Conservation (phyloP, 2,329 filamentous ascomycete species). For the Ophiostoma ips region DNA sequence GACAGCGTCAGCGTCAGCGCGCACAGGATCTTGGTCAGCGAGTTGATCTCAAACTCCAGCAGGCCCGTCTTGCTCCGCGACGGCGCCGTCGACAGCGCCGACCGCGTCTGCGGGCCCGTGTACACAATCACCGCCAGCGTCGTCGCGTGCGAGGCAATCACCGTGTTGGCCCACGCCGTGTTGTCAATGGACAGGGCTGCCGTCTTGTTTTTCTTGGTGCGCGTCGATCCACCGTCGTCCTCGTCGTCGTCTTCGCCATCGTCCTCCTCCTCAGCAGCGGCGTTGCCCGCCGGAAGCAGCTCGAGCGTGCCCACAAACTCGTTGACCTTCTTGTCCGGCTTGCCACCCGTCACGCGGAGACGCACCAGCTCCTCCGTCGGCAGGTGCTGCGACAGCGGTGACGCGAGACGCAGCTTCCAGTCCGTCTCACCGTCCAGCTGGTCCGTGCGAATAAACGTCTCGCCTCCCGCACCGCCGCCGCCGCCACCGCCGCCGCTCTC, state of each 20-base stretch:
- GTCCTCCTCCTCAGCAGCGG: slow-evolving; percentile 23
- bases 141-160: slow-evolving; percentile 82
- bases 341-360: slow-evolving; percentile 63
- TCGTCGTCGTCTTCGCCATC: background rate
- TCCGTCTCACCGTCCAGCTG: slow-evolving; percentile 96
- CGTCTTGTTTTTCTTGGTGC: slow-evolving; percentile 12
- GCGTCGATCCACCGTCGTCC: background rate
- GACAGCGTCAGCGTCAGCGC: slow-evolving; percentile 76
- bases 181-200: slow-evolving; percentile 84
- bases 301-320: slow-evolving; percentile 87
- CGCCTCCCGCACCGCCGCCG: slow-evolving; percentile 41
- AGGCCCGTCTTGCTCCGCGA: slow-evolving; percentile 90
- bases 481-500: background rate
- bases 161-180: slow-evolving; percentile 96
- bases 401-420: slow-evolving; percentile 89
- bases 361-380: slow-evolving; percentile 56
- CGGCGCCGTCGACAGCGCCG: slow-evolving; percentile 80
- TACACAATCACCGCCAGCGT: slow-evolving; percentile 87
- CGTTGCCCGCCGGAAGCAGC: slow-evolving; percentile 43
- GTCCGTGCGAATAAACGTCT: slow-evolving; percentile 95
- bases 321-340: slow-evolving; percentile 87
- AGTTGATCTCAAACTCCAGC: slow-evolving; percentile 93
- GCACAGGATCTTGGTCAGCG: slow-evolving; percentile 89
- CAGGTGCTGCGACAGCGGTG: slow-evolving; percentile 71
- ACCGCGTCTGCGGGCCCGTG: slow-evolving; percentile 85